A percentile compares a stretch with the other conserved stretches of the same genome.
phyloP scores from a whole-genome alignment of 2,329 filamentous ascomycete species.

The Colletotrichum nymphaeae region DNA sequence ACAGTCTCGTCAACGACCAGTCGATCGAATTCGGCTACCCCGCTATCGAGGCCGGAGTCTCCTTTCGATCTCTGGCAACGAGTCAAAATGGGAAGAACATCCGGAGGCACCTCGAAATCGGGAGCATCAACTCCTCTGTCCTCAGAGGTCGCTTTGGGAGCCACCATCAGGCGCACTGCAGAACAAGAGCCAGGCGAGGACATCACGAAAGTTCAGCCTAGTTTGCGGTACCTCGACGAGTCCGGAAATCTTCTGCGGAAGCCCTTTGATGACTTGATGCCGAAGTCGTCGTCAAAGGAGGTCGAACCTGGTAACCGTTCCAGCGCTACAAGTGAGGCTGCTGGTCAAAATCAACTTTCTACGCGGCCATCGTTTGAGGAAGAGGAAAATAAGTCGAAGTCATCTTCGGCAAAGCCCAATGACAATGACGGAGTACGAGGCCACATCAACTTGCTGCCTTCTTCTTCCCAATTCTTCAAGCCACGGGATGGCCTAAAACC shows the following conservation, averaged over 20 bases:
- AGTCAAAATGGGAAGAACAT: constrained; percentile 44
- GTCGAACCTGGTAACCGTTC: background rate
- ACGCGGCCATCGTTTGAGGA: background rate
- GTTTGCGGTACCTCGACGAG: constrained; percentile 49
- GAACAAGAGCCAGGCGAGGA: constrained; percentile 9
- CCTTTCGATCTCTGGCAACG: constrained; percentile 53
- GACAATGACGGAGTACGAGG: background rate
- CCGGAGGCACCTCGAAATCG: background rate
- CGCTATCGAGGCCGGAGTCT: constrained; percentile 36
- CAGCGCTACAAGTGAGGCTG: background rate
- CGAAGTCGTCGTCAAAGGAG: background rate
- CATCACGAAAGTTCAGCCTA: constrained; percentile 6
- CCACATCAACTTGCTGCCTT: background rate
- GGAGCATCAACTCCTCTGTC: background rate
- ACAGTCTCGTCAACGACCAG: background rate
- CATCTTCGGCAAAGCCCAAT: no score
- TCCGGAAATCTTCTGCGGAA: constrained; percentile 54
- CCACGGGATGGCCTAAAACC: constrained; percentile 31
- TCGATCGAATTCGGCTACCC: constrained; percentile 26
- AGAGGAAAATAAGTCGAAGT: background rate
- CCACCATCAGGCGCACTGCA: background rate
- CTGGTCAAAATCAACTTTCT: background rate
- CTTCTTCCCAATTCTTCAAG: constrained; percentile 22
- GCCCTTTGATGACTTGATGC: constrained; percentile 55
- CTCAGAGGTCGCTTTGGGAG: background rate